These are phyloP conservation scores for Rhododendron ovatum DNA, from an alignment of 148 eudicot genomes.

Conservation along the genomic window DNA sequence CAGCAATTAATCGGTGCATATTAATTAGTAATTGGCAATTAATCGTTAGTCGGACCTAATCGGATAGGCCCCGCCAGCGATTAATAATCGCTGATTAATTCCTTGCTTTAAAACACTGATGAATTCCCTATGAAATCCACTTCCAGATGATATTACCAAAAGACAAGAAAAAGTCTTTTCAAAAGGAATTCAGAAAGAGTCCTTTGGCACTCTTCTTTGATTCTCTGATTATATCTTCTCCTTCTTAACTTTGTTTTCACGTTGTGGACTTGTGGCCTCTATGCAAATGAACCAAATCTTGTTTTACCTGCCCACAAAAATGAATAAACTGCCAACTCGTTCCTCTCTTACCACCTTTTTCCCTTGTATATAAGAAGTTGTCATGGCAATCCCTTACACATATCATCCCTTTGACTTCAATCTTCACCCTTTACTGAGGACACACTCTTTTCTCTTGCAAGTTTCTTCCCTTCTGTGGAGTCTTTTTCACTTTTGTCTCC, in stretches of 20 bases:
- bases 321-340: constrained; percentile 27
- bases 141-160: constrained; percentile 23
- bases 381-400: constrained; percentile 23
- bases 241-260: constrained; percentile 9
- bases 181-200: constrained; percentile 10
- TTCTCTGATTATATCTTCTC: neutral
- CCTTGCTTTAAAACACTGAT: too few relatives aligned
- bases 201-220: constrained; percentile 9
- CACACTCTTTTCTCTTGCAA: neutral
- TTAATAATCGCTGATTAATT: too few relatives aligned
- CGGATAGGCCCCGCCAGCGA: too few relatives aligned
- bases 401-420: constrained; percentile 25
- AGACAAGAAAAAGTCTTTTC: constrained; percentile 27
- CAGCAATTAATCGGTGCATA: too few relatives aligned
- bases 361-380: constrained; percentile 26
- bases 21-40: too few relatives aligned
- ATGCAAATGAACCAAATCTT: constrained; percentile 31
- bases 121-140: constrained; percentile 21
- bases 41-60: too few relatives aligned
- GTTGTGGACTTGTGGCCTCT: neutral
- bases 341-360: constrained; percentile 17
- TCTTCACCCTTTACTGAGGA: constrained; percentile 19
- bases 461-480: neutral
- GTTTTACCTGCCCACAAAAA: neutral
- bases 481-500: neutral